These are phyloP conservation scores for Herpetospermum pedunculosum DNA, from an alignment of 306 rosid genomes.

Conservation along the genomic window DNA sequence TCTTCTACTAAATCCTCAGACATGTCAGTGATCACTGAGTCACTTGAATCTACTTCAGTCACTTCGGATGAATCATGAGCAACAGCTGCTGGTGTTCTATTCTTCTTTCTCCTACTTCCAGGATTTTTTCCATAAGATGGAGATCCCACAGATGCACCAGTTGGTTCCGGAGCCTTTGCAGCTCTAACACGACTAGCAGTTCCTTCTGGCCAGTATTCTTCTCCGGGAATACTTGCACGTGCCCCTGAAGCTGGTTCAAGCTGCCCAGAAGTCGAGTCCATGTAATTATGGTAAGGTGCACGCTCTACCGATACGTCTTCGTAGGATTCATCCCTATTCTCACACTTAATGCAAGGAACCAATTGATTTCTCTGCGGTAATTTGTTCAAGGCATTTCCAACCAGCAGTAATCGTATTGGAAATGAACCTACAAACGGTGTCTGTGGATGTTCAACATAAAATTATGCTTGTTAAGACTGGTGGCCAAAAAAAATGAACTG, in stretches of 20 bases:
- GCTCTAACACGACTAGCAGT: conserved; percentile 77
- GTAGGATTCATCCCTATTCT: conserved; percentile 47
- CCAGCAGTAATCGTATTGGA: conserved; percentile 41
- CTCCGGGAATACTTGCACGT: conserved; percentile 83
- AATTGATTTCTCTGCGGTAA: conserved; percentile 27
- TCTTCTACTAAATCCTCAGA: conserved; percentile 46
- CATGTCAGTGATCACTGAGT: conserved; percentile 22
- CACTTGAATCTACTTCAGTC: conserved; percentile 28
- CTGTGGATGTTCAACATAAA: conserved; percentile 24
- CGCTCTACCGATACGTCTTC: conserved; percentile 57
- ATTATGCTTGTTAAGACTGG: conserved; percentile 14
- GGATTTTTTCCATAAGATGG: conserved; percentile 82
- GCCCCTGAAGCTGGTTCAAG: conserved; percentile 99
- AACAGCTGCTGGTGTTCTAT: conserved; percentile 36
- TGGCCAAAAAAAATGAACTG: not conserved
- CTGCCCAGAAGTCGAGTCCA: conserved; percentile 89
- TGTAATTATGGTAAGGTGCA: conserved; percentile 68
- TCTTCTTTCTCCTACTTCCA: conserved; percentile 90
- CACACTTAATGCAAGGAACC: conserved; percentile 48
- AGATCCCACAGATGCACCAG: conserved; percentile 54
- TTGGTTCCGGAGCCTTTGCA: conserved; percentile 75
- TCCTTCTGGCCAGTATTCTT: conserved; percentile 94
- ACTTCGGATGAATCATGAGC: conserved; percentile 22
- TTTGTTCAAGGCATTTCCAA: conserved; percentile 31
- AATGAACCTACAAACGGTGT: conserved; percentile 45